Evolutionary conservation across 1,284 basidiomycete species (phyloP).

Genomic region (Testicularia cyperi): DNA sequence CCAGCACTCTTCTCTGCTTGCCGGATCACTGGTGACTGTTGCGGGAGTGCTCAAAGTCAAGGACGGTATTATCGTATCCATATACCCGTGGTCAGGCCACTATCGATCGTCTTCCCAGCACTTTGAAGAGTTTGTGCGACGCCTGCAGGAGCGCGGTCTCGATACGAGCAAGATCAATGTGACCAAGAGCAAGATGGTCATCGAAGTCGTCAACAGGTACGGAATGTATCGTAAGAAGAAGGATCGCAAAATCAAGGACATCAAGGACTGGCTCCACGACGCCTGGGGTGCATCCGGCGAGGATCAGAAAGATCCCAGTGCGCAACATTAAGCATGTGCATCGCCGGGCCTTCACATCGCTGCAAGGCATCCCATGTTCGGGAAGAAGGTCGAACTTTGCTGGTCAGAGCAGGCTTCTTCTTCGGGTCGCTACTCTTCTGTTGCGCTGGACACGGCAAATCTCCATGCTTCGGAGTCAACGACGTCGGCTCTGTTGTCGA

Average conservation of each 20-base stretch:
- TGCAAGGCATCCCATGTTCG: too few species aligned
- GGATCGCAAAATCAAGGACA: constrained; percentile 26
- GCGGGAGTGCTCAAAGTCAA: constrained; percentile 42
- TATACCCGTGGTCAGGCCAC: constrained; percentile 43
- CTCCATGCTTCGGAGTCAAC: too few species aligned
- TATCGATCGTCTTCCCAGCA: constrained; percentile 38
- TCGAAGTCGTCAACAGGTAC: constrained; percentile 40
- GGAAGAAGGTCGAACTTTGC: too few species aligned
- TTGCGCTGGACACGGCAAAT: too few species aligned
- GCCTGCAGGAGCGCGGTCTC: constrained; percentile 26
- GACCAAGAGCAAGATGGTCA: constrained; percentile 37
- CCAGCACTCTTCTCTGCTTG: constrained; percentile 42
- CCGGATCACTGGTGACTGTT: constrained; percentile 34
- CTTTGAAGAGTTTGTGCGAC: constrained; percentile 35
- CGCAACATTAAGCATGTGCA: too few species aligned
- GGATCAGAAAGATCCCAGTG: too few species aligned
- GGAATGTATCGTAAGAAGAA: constrained; percentile 40
- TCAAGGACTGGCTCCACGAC: constrained; percentile 17
- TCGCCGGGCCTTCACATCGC: too few species aligned
- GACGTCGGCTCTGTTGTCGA: too few species aligned
- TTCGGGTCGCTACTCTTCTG: too few species aligned
- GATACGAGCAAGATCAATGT: constrained; percentile 41
- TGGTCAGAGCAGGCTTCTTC: too few species aligned
- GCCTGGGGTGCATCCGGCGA: too few species aligned
- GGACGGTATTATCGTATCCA: constrained; percentile 39